These are phyloP conservation scores for Orychophragmus violaceus DNA, from an alignment of 345 rosid species.

Conservation along the genomic window DNA sequence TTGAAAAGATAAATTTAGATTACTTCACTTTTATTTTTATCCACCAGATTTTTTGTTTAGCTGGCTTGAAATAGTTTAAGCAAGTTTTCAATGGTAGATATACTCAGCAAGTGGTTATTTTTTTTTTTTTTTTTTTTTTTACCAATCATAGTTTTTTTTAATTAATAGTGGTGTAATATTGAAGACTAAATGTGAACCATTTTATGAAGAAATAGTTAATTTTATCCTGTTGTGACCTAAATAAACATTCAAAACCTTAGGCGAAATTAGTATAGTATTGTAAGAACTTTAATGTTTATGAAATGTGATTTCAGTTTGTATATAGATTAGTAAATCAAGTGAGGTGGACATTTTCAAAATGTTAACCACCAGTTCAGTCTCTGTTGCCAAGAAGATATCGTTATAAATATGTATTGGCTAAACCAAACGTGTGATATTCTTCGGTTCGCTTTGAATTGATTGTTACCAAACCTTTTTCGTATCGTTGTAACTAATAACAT, in stretches of 20 bases:
- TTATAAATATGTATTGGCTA: neutral
- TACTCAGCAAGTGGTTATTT: too few species aligned
- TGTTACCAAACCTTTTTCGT: constrained; percentile 1
- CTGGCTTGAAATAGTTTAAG: too few species aligned
- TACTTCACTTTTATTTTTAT: neutral
- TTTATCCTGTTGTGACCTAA: too few species aligned
- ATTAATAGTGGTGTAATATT: too few species aligned
- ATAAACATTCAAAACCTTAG: too few species aligned
- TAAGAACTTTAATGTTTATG: neutral
- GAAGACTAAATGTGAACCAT: too few species aligned
- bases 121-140: too few species aligned
- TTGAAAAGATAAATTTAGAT: constrained; percentile 2
- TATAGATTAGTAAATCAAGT: neutral
- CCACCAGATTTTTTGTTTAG: neutral
- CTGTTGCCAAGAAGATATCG: neutral
- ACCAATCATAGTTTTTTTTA: too few species aligned
- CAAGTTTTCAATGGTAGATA: too few species aligned
- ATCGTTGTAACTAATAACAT: neutral
- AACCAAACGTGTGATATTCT: neutral
- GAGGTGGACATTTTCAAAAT: neutral
- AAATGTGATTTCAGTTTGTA: neutral
- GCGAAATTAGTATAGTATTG: neutral
- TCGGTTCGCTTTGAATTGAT: neutral
- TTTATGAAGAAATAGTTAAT: too few species aligned
- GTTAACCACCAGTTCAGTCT: neutral